phyloP scores from a whole-genome alignment of 768 basidiomycete species.

The Macrolepiota fuliginosa region DNA sequence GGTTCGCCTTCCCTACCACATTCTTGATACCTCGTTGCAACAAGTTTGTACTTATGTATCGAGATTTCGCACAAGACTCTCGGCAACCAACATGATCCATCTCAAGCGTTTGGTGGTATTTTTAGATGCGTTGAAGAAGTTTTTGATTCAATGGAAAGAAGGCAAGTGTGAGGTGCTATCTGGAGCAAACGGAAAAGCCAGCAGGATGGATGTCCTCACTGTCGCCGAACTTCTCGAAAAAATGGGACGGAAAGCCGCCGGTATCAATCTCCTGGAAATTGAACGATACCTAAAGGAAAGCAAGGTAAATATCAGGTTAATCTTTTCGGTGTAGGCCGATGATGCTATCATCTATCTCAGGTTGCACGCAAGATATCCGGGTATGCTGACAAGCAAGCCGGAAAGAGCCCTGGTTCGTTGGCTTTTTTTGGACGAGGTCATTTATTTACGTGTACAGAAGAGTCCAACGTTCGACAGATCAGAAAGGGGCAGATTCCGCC shows the following conservation, averaged over 20 bases:
- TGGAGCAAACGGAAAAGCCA: conserved; percentile 13
- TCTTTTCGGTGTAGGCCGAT: conserved; percentile 14
- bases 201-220: conserved; percentile 61
- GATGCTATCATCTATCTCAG: conserved; percentile 24
- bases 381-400: conserved; percentile 65
- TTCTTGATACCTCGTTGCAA: conserved; percentile 57
- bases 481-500: conserved; percentile 58
- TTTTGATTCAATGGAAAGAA: conserved; percentile 54
- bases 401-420: conserved; percentile 37
- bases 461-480: conserved; percentile 15
- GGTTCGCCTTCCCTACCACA: conserved; percentile 53
- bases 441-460: not conserved
- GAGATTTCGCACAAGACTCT: conserved; percentile 76
- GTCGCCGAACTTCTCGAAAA: conserved; percentile 61
- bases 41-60: conserved; percentile 79
- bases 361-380: conserved; percentile 82
- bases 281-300: conserved; percentile 78
- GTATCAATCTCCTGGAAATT: conserved; percentile 82
- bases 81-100: conserved; percentile 69
- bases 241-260: conserved; percentile 66
- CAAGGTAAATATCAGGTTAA: conserved; percentile 49
- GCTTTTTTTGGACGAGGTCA: not conserved
- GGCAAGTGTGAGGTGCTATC: conserved; percentile 19
- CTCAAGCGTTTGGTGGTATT: conserved; percentile 77
- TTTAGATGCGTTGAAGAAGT: conserved; percentile 65